Base-by-base conservation (phyloP, 768 basidiomycete genomes). In the Tylopilus cervinicoccineus region DNA sequence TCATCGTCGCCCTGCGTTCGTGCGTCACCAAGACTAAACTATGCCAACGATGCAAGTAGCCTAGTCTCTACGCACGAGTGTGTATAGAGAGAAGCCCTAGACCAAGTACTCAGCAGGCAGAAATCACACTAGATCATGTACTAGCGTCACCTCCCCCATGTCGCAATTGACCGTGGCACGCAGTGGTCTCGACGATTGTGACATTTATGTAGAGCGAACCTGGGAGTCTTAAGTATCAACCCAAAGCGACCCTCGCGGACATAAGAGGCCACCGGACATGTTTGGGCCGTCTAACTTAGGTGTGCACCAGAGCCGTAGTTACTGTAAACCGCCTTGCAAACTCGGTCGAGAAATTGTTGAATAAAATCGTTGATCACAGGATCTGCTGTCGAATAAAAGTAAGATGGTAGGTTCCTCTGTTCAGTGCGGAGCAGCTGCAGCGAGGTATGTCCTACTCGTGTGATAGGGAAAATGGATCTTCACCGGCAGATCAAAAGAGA, bases 31-130 rank as follows among this genome's bases (percentile, higher is more conserved):
- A 11, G 19, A 31, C 10, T 26, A 42, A 32, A 16, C 11, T 1
- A 45, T n/a, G 19, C 24, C 1, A 23, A 31, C 10, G 23, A 53
- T 5, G 24, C 16, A 20, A 17, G 36, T 7, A 27, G 36, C 5
- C 23, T 12, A 2, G 6, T 10, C 17, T 24, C 13, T 44, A 43
- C 61, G 22, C 60, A 77, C 79, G 17, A 77, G 71, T 0, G 58
- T 65, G 54, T 79, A 80, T 3, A 80, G 45, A 7, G 77, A 77
- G 48, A 73, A 80, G 0, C 78, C 77, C 78, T 79, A n/a, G 23
- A 22, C 22, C 33, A 23, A 45, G 20, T 7, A 44, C 34, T 61
- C 10, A 47, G 45, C 33, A 20, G 20, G 17, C 38, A 41, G 24
- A 32, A 24, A 43, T 39, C 32, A 40, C 19, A 20, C 17, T 27